phyloP scores from a whole-genome alignment of 306 rosid species.

The Lupinus albus region DNA sequence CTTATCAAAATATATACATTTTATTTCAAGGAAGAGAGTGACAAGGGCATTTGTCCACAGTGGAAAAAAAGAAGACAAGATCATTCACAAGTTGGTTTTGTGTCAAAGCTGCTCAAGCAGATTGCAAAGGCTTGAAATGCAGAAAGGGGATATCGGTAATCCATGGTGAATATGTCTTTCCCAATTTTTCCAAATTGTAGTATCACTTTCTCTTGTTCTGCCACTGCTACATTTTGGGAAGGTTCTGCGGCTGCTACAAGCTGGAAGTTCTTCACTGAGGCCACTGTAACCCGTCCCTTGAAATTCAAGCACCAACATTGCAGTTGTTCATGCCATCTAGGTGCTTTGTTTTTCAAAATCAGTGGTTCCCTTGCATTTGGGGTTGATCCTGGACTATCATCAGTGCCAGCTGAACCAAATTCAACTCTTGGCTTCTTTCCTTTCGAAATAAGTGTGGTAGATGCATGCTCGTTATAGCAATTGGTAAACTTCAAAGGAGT shows the following conservation, averaged over 20 bases:
- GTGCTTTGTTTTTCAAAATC: slow-evolving; percentile 78
- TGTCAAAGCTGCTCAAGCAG: slow-evolving; percentile 95
- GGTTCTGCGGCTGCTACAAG: slow-evolving; percentile 83
- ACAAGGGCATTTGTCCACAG: slow-evolving; percentile 24
- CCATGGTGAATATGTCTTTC: slow-evolving; percentile 96
- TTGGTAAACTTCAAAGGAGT: slow-evolving; percentile 67
- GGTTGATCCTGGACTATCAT: slow-evolving; percentile 37
- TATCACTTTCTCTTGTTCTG: slow-evolving; percentile 84
- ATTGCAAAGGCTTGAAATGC: slow-evolving; percentile 96
- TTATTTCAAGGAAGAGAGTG: slow-evolving; percentile 44
- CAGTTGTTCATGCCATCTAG: slow-evolving; percentile 95
- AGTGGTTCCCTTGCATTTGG: slow-evolving; percentile 50
- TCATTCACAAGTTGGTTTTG: slow-evolving; percentile 97
- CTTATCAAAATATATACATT: slow-evolving; percentile 52
- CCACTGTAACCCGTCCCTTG: slow-evolving; percentile 92
- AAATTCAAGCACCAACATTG: slow-evolving; percentile 98
- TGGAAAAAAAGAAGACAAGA: slow-evolving; percentile 6
- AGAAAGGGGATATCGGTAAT: slow-evolving; percentile 89
- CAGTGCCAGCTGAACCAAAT: slow-evolving; percentile 41
- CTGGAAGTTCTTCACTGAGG: slow-evolving; percentile 95
- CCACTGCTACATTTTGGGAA: slow-evolving; percentile 56
- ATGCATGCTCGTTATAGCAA: slow-evolving; percentile 39
- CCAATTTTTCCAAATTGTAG: slow-evolving; percentile 94
- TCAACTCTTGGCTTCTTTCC: slow-evolving; percentile 54
- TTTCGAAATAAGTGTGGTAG: slow-evolving; percentile 41